Evolutionary conservation across 2,329 filamentous ascomycete genomes (phyloP), one percentile per base, ranked within the genome.

Genomic region (Magnaporthales sp.): DNA sequence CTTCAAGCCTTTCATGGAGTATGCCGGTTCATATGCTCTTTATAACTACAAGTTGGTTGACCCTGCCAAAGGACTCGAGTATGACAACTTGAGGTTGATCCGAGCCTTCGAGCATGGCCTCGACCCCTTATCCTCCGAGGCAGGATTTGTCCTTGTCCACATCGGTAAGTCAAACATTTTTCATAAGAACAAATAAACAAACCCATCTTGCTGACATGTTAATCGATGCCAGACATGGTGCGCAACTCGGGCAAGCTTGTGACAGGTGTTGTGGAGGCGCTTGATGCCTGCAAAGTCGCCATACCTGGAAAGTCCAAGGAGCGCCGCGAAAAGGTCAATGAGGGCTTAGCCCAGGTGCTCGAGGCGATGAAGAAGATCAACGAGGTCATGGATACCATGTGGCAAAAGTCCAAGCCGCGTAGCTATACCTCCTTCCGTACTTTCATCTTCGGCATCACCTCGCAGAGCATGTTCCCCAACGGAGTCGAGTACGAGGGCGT

Each of bases 371-470:
- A 80, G 67, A 87, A 86, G 71, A 91, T 96, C 72, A 93, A 95
- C 76, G 80, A 78, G 32, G 88, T 89, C 69, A 96, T 96, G 92
- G 92, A 95, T 75, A 85, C 81, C 27, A 98, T 98, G 94, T 97
- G 93, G 94, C 84, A 84, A 68, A 70, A 93, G 77, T 95, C 91
- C 67, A 91, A 91, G 72, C 93, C 93, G 2, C 84, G 85, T 22
- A 87, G 92, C 71, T 97, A 97, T 80, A 92, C 91, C 68, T 90
- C 86, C 71, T 97, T 97, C 86, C 90, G 93, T 56, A 96, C 94
- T 11, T 97, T 97, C 81, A 97, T 97, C 80, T 97, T 97, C 74
- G 94, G 94, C 72, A 97, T 97, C 78, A 96, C 92, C 1, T 90
- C 87, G 63, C 93, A 97, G 78, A 89, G 88, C 73, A 97, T 97